Evolutionary conservation across 257 asterid genomes (phyloP), one percentile per base, ranked within the genome.

Genomic region (Solanum paucissectum): DNA sequence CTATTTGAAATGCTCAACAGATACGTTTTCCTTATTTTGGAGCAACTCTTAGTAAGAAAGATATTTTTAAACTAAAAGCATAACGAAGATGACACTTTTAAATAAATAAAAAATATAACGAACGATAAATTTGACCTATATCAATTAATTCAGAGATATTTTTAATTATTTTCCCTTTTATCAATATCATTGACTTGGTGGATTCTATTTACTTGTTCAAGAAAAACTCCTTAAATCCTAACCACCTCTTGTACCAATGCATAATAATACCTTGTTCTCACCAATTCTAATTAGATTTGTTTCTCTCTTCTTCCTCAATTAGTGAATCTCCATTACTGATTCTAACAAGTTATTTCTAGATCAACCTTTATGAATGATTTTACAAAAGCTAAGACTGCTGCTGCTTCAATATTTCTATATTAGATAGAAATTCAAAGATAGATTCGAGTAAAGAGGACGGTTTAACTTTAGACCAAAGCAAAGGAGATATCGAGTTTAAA

Each of bases 281-380:
- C 74, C 74, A 66, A 66, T 12, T 14, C 74, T 66, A 66, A 66
- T 66, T 66, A 42, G 11, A 1, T 44, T 42, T n/a, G n/a, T n/a
- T n/a, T n/a, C n/a, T n/a, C n/a, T n/a, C n/a, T n/a, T n/a, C n/a
- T n/a, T n/a, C n/a, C n/a, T n/a, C n/a, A n/a, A n/a, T n/a, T n/a
- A n/a, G n/a, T n/a, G n/a, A n/a, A n/a, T n/a, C n/a, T n/a, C n/a
- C n/a, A n/a, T n/a, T n/a, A n/a, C n/a, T n/a, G n/a, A n/a, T n/a
- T n/a, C n/a, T n/a, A n/a, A n/a, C n/a, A n/a, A 27, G 93, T 93
- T 12, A 87, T 94, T 44, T 93, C 97, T 42, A 94, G 91, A 36
- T 92, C 97, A 32, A 91, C 94, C 92, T 90, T 94, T 14, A 94
- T 92, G 46, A 94, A 93, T 1, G 97, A 94, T 89, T 91, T 95